Base-by-base conservation (phyloP, 2,329 filamentous ascomycete species). In the Colletotrichum salicis region DNA sequence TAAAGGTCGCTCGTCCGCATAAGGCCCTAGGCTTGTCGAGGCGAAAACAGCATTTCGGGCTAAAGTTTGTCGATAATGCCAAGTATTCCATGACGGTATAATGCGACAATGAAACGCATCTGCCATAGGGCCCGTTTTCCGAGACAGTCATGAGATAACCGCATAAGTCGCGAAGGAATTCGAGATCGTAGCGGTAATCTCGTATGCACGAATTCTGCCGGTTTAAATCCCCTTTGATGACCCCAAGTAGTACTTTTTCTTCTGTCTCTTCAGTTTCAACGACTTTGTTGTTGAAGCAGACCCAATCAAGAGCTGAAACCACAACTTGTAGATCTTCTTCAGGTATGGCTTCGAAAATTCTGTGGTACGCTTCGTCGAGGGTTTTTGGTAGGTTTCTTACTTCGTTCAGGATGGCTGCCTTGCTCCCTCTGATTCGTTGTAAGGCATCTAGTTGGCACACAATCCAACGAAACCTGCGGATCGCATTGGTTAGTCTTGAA, bases 401-500 rank as follows among this genome's bases (percentile, higher is more conserved):
- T 5, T 64, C 54, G 0, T 22, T 22, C 1, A 12, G 19, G 22
- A 64, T 41, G 1, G 41, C 35, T 0, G n/a, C 4, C 2, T 11
- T 41, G 4, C 1, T 41, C 3, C 41, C 37, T 35, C 37, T 67
- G 2, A 70, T 8, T 12, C 60, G 37, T 3, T 51, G 35, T 1
- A 67, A 12, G 1, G 1, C 13, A 4, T 70, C 68, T n/a, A n/a
- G 48, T 1, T 71, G 68, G 13, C 68, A 71, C 0, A 62, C 63
- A 1, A 62, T 51, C 68, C 68, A 67, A 0, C 68, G 64, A 11
- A 67, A 70, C 68, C 67, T 67, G 11, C 15, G 1, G 12, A 5
- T 1, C 10, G 8, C 2, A 7, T 1, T 35, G 12, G 4, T 41
- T 5, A 62, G 27, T 51, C 22, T 22, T 3, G 7, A 0, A 31